Evolutionary conservation across 805 yeast species (phyloP).

Genomic region (Jamesozyma lodderae): DNA sequence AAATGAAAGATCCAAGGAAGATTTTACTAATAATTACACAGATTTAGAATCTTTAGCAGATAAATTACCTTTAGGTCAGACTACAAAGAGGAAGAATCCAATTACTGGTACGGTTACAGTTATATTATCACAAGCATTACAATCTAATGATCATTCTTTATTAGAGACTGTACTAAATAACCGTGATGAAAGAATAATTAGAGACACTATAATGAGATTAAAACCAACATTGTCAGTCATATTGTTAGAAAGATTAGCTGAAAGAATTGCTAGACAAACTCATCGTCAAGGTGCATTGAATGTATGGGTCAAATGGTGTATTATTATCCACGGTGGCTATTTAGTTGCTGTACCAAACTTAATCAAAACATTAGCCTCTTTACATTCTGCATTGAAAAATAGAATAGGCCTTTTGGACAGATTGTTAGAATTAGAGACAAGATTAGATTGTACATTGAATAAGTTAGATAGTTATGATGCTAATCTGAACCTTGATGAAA

Average conservation of each 20-base stretch:
- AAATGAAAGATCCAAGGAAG: slow-evolving; percentile 37
- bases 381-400: slow-evolving; percentile 56
- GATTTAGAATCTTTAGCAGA: slow-evolving; percentile 48
- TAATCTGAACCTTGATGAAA: slow-evolving; percentile 39
- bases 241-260: slow-evolving; percentile 52
- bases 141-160: slow-evolving; percentile 75
- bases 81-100: slow-evolving; percentile 37
- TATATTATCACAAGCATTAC: slow-evolving; percentile 80
- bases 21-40: slow-evolving; percentile 26
- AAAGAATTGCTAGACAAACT: slow-evolving; percentile 49
- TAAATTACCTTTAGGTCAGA: slow-evolving; percentile 22
- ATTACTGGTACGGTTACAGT: slow-evolving; percentile 73
- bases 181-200: slow-evolving; percentile 43
- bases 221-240: slow-evolving; percentile 45
- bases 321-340: slow-evolving; percentile 75
- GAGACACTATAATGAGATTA: slow-evolving; percentile 46
- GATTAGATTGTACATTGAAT: slow-evolving; percentile 62
- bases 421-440: slow-evolving; percentile 72
- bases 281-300: slow-evolving; percentile 43
- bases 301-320: slow-evolving; percentile 81
- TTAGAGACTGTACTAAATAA: slow-evolving; percentile 70
- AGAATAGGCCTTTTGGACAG: slow-evolving; percentile 64
- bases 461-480: slow-evolving; percentile 45
- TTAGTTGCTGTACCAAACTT: slow-evolving; percentile 38
- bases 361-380: slow-evolving; percentile 46